Percentiles rank a stretch among this genome's conserved stretches.
phyloP scores from a whole-genome alignment of 1,284 basidiomycete species.

The Filobasidium uniguttulatum region DNA sequence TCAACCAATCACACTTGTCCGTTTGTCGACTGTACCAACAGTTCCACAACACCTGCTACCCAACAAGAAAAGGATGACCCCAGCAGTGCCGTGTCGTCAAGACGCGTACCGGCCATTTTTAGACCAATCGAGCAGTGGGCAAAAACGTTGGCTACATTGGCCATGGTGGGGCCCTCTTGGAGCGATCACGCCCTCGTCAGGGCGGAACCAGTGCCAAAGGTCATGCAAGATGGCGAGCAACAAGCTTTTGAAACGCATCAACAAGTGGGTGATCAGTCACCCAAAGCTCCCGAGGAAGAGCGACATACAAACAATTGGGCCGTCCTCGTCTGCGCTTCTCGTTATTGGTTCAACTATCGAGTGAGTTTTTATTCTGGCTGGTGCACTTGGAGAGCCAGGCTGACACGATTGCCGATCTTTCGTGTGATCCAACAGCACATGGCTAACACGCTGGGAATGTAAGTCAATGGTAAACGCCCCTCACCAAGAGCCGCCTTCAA shows the following conservation, averaged over 20 bases:
- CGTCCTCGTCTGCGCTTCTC: slow-evolving; percentile 80
- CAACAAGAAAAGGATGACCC: neutral
- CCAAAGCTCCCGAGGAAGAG: neutral
- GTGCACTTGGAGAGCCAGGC: neutral
- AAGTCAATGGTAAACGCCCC: slow-evolving; percentile 21
- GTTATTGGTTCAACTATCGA: slow-evolving; percentile 98
- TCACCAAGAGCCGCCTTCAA: too few species aligned
- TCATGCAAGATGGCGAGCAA: too few species aligned
- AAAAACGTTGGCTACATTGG: too few species aligned
- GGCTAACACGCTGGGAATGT: slow-evolving; percentile 95
- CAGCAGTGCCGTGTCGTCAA: neutral
- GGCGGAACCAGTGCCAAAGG: too few species aligned
- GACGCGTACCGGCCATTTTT: neutral
- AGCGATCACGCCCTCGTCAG: too few species aligned
- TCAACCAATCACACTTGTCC: slow-evolving; percentile 3
- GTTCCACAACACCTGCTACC: neutral
- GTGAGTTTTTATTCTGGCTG: slow-evolving; percentile 52
- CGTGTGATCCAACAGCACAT: slow-evolving; percentile 54
- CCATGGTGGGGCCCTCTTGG: too few species aligned
- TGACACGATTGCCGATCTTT: neutral
- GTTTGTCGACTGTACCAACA: slow-evolving; percentile 6
- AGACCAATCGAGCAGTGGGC: neutral
- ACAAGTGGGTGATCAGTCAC: too few species aligned
- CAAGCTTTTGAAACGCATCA: too few species aligned
- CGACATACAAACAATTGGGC: slow-evolving; percentile 96